phyloP scores from a whole-genome alignment of 768 basidiomycete genomes.

The Russula earlei region DNA sequence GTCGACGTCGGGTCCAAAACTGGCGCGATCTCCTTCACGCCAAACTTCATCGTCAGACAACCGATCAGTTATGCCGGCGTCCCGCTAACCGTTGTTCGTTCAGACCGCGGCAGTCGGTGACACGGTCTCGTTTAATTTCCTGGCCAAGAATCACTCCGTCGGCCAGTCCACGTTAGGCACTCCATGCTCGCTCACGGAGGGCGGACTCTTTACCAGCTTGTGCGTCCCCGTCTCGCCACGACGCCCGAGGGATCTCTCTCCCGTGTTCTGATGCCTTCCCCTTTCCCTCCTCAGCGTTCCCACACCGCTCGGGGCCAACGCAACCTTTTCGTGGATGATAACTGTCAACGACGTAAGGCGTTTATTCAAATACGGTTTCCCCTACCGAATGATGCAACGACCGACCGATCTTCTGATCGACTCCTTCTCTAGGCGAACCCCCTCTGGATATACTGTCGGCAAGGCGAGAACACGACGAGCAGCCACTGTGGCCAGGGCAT shows the following conservation, averaged over 20 bases:
- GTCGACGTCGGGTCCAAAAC: slow-evolving; percentile 4
- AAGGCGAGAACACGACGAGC: slow-evolving; percentile 7
- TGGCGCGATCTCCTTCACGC: neutral
- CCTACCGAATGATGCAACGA: neutral
- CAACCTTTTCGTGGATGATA: no score
- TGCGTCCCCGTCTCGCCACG: slow-evolving; percentile 19
- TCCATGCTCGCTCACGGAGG: slow-evolving; percentile 21
- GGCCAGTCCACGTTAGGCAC: slow-evolving; percentile 24
- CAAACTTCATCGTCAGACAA: slow-evolving; percentile 1
- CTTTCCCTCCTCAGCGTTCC: slow-evolving; percentile 20
- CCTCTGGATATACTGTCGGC: slow-evolving; percentile 24
- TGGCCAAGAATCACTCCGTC: slow-evolving; percentile 26
- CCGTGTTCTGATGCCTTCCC: neutral
- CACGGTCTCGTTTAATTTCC: slow-evolving; percentile 22
- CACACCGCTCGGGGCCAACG: no score
- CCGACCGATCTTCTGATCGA: neutral
- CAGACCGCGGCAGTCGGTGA: slow-evolving; percentile 21
- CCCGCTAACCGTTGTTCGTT: neutral
- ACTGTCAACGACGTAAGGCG: slow-evolving; percentile 23
- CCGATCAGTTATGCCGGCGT: neutral
- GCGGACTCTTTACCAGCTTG: slow-evolving; percentile 27
- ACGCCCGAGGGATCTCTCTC: no score
- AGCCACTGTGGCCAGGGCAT: slow-evolving; percentile 23
- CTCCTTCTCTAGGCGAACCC: slow-evolving; percentile 17
- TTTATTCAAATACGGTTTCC: neutral